Base-by-base conservation (phyloP, 305 asterid species). In the Euphrasia arctica region DNA sequence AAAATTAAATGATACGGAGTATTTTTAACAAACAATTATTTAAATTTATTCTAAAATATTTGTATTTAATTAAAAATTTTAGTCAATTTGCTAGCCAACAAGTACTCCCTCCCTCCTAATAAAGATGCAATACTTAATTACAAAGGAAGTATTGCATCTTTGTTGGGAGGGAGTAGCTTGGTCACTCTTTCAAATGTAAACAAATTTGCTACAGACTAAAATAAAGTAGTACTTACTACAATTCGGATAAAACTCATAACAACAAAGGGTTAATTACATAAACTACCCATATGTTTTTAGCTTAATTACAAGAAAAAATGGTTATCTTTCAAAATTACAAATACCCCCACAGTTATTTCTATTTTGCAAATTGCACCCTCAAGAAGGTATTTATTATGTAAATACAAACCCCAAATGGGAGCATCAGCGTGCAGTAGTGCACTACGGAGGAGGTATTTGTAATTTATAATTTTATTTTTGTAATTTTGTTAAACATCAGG, bases 401-500 rank as follows among this genome's bases (percentile, higher is more conserved):
- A 25, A 25, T 25, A 54, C 27, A 63, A 55, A 55, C 41, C 42
- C 12, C 41, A 9, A 49, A 39, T 39, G 25, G 22, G 22, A 2
- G 18, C 8, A 5, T 49, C 15, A 5, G 27, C 8, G n/a, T 25
- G 27, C 27, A 25, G 27, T 25, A 25, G 36, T 1, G 9, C 25
- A 4, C 55, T 5, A 49, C 4, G 42, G 42, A 5, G 42, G 42
- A 5, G 39, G 59, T 56, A 9, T 56, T 12, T 4, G 61, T 56
- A 54, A 9, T 56, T 12, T 4, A 42, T 56, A 54, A 27, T 54
- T 54, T 25, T 54, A 12, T 56, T 54, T 11, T 56, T 56, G 42
- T 29, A 56, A 56, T 56, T 56, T 29, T 5, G 22, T 39, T 28
- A 56, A 56, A 56, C 42, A 14, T 56, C 42, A 31, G 61, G 41